Evolutionary conservation across 140 eudicot species (phyloP), one percentile per base, ranked within the genome.

Genomic region (Stevia rebaudiana): DNA sequence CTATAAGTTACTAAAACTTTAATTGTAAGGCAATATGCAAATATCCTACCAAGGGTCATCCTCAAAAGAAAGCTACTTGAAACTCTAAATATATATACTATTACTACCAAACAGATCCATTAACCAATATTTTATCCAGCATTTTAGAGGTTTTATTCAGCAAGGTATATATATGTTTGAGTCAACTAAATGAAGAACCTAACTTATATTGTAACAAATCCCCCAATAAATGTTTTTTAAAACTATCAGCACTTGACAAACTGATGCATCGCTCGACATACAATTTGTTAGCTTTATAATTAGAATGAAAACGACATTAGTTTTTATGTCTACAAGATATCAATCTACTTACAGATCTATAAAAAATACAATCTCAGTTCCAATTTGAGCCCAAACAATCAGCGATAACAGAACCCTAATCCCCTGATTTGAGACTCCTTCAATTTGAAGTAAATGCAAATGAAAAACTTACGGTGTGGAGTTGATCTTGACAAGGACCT

Each of bases 381-480:
- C 59, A 50, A 42, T 42, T 37, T 16, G 22, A 50, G 5, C 25
- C 8, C 71, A n/a, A 50, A 3, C 42, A 56, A 74, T 56, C 43
- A 22, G 23, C 33, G 13, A 17, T 3, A 60, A 3, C 41, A 61
- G 16, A 78, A 63, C 65, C 51, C 61, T 40, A 51, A 50, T 30
- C 12, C 57, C 21, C 9, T 23, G 37, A 72, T 28, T 52, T 11
- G 3, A 61, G 73, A 50, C 58, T 35, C 35, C 47, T 67, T 58
- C 56, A 61, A 49, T 0, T 44, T 15, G 44, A 55, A 64, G 47
- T 39, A 64, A 78, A 48, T 28, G 31, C 46, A 41, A 59, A 35
- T 23, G 39, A 60, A 37, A n/a, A 15, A 77, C 86, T 77, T 63
- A 83, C 86, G 83, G 66, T 23, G 78, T 41, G 19, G 72, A 61